These are phyloP conservation scores for Clathrospora elynae DNA, from an alignment of 2,329 filamentous ascomycete genomes.

Conservation along the genomic window DNA sequence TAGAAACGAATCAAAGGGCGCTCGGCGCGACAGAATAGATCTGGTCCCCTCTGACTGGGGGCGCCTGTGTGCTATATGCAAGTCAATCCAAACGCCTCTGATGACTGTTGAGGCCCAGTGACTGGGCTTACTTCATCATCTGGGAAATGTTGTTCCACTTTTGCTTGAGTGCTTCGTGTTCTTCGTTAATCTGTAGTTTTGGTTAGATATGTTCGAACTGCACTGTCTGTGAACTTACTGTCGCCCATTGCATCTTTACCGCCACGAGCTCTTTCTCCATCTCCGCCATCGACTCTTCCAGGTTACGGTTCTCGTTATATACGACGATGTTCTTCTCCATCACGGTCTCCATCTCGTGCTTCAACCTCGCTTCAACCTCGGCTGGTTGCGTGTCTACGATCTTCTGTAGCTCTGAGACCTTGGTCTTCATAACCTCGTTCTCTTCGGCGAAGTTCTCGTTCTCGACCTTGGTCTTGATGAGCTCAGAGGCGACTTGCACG, in stretches of 20 bases:
- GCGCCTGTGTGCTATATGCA: constrained; percentile 28
- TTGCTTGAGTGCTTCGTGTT: constrained; percentile 56
- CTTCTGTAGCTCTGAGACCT: constrained; percentile 81
- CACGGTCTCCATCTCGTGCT: constrained; percentile 84
- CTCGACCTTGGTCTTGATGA: constrained; percentile 90
- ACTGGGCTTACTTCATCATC: constrained; percentile 48
- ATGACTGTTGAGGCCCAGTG: constrained; percentile 19
- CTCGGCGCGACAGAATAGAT: constrained; percentile 30
- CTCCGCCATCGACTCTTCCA: constrained; percentile 89
- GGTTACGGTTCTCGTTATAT: constrained; percentile 84
- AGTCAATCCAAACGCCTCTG: constrained; percentile 29
- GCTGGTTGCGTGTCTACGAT: constrained; percentile 89
- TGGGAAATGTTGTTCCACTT: constrained; percentile 55
- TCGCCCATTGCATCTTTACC: constrained; percentile 93
- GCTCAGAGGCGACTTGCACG: constrained; percentile 84
- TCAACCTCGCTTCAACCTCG: constrained; percentile 81
- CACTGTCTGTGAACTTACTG: constrained; percentile 65
- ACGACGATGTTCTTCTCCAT: constrained; percentile 93
- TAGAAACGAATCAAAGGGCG: constrained; percentile 34
- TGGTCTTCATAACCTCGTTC: constrained; percentile 84
- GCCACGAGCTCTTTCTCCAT: constrained; percentile 91
- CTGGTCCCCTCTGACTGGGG: constrained; percentile 23
- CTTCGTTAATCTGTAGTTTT: constrained; percentile 51
- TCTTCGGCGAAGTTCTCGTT: constrained; percentile 88
- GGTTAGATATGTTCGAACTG: constrained; percentile 21